These are phyloP conservation scores for Sordariomycetes sp. DNA, from an alignment of 2,329 filamentous ascomycete species.

Conservation along the genomic window DNA sequence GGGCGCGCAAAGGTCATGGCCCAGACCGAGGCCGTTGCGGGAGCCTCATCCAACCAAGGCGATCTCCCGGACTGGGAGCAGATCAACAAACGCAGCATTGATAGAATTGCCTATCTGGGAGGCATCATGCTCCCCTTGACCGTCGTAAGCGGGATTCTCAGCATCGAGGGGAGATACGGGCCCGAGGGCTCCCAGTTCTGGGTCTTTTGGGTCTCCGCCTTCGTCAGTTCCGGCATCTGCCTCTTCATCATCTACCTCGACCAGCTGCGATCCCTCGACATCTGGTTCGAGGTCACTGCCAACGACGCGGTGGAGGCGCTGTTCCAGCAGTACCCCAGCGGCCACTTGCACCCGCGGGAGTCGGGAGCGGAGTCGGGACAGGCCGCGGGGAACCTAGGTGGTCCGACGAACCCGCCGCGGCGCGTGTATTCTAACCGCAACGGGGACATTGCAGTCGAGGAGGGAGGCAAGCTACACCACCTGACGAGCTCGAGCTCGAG, in stretches of 20 bases:
- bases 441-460: slow-evolving; percentile 25
- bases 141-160: slow-evolving; percentile 34
- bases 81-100: not conserved
- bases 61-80: not conserved
- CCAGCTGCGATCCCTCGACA: slow-evolving; percentile 16
- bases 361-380: not conserved
- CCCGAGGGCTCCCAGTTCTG: slow-evolving; percentile 30
- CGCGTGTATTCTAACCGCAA: slow-evolving; percentile 19
- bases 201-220: slow-evolving; percentile 35
- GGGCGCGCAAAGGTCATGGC: not conserved
- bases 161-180: slow-evolving; percentile 32
- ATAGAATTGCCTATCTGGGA: slow-evolving; percentile 38
- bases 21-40: not conserved
- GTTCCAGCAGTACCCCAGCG: slow-evolving; percentile 5
- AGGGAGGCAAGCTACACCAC: slow-evolving; percentile 18
- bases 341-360: not conserved
- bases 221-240: slow-evolving; percentile 24
- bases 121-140: slow-evolving; percentile 36
- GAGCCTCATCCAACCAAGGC: not conserved
- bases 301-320: slow-evolving; percentile 12
- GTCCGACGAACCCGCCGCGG: slow-evolving; percentile 12
- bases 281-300: slow-evolving; percentile 20
- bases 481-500: not conserved
- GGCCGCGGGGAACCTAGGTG: not conserved
- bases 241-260: slow-evolving; percentile 37